Evolutionary conservation across 345 rosid genomes (phyloP), one percentile per base, ranked within the genome.

Genomic region (Moringa oleifera): DNA sequence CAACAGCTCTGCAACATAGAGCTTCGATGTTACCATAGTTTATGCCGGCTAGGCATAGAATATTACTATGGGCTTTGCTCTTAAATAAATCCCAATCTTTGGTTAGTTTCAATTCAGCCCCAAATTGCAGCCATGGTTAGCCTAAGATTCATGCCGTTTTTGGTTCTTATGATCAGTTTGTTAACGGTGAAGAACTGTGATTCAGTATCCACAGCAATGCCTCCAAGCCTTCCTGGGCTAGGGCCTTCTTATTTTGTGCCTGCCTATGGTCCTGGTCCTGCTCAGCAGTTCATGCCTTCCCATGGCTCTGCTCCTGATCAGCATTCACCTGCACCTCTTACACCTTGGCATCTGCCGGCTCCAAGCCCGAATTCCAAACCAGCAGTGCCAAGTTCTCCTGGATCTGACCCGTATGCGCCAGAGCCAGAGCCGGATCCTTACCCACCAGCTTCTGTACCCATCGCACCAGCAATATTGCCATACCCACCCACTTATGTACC

Each of bases 401-500:
- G 17, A 24, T 18, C 20, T 13, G 33, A 24, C 19, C 33, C 58
- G n/a, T 25, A 7, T 55, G 16, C 0, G 31, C 18, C 58, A 3
- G 33, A 18, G 16, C 61, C 57, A n/a, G n/a, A n/a, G n/a, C n/a
- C n/a, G 0, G 20, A n/a, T 20, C 19, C 18, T 11, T 41, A 19
- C 28, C 63, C 65, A 24, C 60, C 56, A 4, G 49, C 11, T 19
- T 51, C 71, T 24, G 12, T 2, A 2, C 20, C 51, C 12, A 1
- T 31, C 17, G 4, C 23, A 7, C 47, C 47, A 15, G 6, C 47
- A 41, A 18, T 31, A 54, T 9, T n/a, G 15, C 7, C 28, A 13
- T 16, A 17, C 53, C 65, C 66, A 12, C 41, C 68, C 11, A 41
- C 68, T 7, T 20, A 10, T 16, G 59, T 18, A 21, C 37, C 62